A percentile compares a stretch with the other conserved stretches of the same genome.
Evolutionary conservation across 2,329 filamentous ascomycete species (phyloP).

Genomic region (Alternaria atra): DNA sequence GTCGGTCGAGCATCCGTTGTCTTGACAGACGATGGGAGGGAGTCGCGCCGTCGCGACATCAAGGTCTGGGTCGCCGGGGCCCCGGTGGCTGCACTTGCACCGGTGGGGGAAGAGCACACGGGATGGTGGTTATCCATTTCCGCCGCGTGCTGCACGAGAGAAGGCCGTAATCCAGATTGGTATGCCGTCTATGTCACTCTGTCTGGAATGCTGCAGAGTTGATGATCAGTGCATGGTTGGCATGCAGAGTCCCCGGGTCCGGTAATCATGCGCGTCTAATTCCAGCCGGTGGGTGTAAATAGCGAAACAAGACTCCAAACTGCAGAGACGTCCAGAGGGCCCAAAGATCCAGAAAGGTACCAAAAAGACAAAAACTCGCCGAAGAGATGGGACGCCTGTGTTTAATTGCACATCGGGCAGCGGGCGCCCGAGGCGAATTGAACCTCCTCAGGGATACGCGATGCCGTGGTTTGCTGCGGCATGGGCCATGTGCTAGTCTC

Average conservation of each 20-base stretch:
- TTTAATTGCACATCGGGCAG: constrained; percentile 17
- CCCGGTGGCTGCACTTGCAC: background rate
- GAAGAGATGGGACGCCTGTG: constrained; percentile 13
- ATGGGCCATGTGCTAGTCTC: constrained; percentile 12
- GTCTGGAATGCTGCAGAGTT: constrained; percentile 10
- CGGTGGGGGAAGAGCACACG: constrained; percentile 7
- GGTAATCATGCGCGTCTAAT: constrained; percentile 4
- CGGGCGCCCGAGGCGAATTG: constrained; percentile 11
- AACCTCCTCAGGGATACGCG: constrained; percentile 10
- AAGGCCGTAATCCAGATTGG: constrained; percentile 5
- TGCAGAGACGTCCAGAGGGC: background rate
- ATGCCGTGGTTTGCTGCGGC: constrained; percentile 8
- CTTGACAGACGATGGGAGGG: constrained; percentile 34
- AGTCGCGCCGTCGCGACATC: constrained; percentile 40
- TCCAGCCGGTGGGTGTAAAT: background rate
- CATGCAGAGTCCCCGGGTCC: constrained; percentile 8
- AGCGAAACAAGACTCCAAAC: background rate
- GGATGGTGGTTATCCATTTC: constrained; percentile 15
- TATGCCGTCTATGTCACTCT: constrained; percentile 10
- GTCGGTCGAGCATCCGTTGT: constrained; percentile 28
- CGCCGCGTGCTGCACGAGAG: constrained; percentile 7
- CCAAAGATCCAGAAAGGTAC: background rate
- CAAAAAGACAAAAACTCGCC: constrained; percentile 1
- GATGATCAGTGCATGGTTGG: constrained; percentile 16
- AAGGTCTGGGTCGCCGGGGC: constrained; percentile 30